A percentile compares a stretch with the other conserved stretches of the same genome.
phyloP scores from a whole-genome alignment of 1,139 yeast genomes.

The Blastobotrys capitulatus region DNA sequence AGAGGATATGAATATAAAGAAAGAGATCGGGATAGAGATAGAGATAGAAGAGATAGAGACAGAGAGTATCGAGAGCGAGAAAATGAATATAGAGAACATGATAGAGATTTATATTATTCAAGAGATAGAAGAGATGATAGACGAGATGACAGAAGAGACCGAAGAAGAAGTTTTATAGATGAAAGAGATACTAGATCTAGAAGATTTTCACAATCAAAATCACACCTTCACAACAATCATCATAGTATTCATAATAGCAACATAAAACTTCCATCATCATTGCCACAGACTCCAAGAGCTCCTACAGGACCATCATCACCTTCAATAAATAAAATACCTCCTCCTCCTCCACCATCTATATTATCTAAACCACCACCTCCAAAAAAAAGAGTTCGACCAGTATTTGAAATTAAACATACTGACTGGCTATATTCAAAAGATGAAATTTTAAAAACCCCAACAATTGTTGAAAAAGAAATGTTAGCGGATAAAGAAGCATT shows the following conservation, averaged over 20 bases:
- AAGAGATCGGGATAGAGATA: background rate
- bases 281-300: background rate
- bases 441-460: conserved; percentile 8
- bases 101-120: background rate
- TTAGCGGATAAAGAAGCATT: conserved; percentile 32
- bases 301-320: too few relatives aligned
- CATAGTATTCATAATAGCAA: too few relatives aligned
- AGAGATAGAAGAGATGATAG: background rate
- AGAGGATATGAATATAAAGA: too few relatives aligned
- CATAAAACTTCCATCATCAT: too few relatives aligned
- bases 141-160: background rate
- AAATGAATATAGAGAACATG: background rate
- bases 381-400: background rate
- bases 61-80: background rate
- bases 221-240: too few relatives aligned
- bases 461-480: background rate
- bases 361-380: conserved; percentile 2
- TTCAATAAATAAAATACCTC: too few relatives aligned
- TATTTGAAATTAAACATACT: background rate
- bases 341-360: background rate
- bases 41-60: background rate
- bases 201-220: background rate
- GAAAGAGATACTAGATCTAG: background rate
- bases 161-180: background rate
- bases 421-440: conserved; percentile 13